phyloP scores from a whole-genome alignment of 192 early-diverging fungal species.

The Linnemannia zychae region DNA sequence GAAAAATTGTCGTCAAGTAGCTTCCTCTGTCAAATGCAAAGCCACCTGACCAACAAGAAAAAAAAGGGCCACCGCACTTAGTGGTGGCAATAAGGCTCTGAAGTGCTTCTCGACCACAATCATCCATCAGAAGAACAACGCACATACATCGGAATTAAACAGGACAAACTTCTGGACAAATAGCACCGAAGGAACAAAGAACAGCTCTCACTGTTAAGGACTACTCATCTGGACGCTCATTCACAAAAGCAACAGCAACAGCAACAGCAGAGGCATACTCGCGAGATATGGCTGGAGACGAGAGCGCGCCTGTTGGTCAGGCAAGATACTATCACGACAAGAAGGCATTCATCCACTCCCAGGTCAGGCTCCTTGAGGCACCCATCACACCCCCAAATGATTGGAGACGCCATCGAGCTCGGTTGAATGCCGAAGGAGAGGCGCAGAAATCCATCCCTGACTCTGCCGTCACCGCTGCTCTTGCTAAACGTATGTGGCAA shows the following conservation, averaged over 20 bases:
- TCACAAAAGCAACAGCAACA: neutral
- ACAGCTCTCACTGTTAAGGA: neutral
- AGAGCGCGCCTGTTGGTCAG: constrained; percentile 11
- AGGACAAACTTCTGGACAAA: neutral
- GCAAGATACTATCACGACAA: constrained; percentile 54
- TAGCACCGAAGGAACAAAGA: neutral
- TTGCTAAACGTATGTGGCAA: constrained; percentile 27
- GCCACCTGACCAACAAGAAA: neutral
- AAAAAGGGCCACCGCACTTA: neutral
- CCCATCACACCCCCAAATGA: constrained; percentile 17
- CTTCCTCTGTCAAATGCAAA: too few relatives aligned
- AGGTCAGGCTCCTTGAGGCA: constrained; percentile 35
- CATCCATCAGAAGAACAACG: neutral
- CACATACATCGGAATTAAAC: neutral
- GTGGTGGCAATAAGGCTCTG: neutral
- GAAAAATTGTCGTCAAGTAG: neutral
- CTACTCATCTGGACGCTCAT: neutral
- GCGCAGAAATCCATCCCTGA: constrained; percentile 20
- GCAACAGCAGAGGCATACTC: neutral
- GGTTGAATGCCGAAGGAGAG: constrained; percentile 20
- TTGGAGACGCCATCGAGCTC: constrained; percentile 28
- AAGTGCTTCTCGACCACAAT: neutral
- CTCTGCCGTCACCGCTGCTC: constrained; percentile 13
- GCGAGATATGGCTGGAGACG: constrained; percentile 7
- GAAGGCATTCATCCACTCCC: constrained; percentile 41